Evolutionary conservation across 164 flowering plant species (phyloP), one percentile per base, ranked within the genome.

Genomic region (Magnolia changhungtana): DNA sequence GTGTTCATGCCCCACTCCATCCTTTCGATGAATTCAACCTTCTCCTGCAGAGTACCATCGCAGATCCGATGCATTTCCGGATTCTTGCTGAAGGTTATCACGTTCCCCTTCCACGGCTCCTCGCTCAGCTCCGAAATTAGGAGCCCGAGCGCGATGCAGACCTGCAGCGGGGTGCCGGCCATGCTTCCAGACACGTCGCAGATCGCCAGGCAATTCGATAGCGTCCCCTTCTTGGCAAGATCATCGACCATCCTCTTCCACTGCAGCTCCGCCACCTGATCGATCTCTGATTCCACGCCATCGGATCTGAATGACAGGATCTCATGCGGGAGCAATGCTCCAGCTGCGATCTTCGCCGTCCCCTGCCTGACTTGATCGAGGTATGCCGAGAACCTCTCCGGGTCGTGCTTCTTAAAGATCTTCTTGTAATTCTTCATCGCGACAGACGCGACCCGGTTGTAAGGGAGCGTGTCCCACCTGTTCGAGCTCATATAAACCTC

Each of bases 241-340:
- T 84, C 89, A 0, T 83, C 84, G 63, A 88, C 87, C 84, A 85
- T 86, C 68, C 88, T 76, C 73, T 61, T 49, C 90, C 90, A 88
- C 67, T 88, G 90, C 50, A 86, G 80, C 81, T 86, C 90, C 1
- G 85, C 87, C 49, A 86, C 89, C 72, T 78, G 45, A 11, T 75
- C 83, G 8, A 74, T 8, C 29, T 82, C 23, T 0, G 83, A 76
- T 7, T 51, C 75, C 11, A 5, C 0, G 4, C 71, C 55, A 5
- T 55, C 67, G 18, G 55, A 61, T 7, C 61, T 10, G 16, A 67
- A 31, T 6, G 71, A 27, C 45, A 89, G 20, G 19, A 89, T 84
- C 84, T 86, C 85, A 67, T 89, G 89, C 0, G 91, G 88, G 45
- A 87, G 89, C 76, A 87, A 71, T 19, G 88, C 91, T 13, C 91